Conservation (phyloP, 495 filamentous ascomycete species). For the Immersiella caudata region DNA sequence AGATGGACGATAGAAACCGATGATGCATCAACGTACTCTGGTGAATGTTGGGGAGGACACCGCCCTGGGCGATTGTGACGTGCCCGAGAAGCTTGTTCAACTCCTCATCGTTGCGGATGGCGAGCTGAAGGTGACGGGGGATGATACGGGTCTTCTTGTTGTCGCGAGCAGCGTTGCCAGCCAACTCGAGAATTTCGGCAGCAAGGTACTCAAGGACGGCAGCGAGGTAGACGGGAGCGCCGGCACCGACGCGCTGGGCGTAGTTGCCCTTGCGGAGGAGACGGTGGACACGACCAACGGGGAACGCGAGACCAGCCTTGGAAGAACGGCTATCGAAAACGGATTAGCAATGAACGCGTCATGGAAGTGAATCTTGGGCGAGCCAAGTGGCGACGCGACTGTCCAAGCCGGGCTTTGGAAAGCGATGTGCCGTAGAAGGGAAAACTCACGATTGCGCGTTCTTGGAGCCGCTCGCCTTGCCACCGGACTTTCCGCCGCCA, state of each 20-base stretch:
- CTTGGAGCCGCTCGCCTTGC: constrained; percentile 97
- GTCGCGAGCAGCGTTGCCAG: constrained; percentile 97
- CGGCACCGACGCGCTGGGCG: constrained; percentile 98
- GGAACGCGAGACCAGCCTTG: constrained; percentile 99
- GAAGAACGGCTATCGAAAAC: constrained; percentile 77
- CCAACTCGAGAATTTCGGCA: constrained; percentile 97
- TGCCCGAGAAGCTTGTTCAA: constrained; percentile 99
- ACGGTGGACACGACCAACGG: constrained; percentile 99
- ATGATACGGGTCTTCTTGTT: constrained; percentile 99
- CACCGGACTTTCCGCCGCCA: constrained; percentile 95
- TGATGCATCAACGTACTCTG: constrained; percentile 74
- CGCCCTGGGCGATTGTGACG: constrained; percentile 98
- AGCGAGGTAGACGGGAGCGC: constrained; percentile 97
- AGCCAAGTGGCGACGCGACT: not conserved
- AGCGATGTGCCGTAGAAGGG: constrained; percentile 5
- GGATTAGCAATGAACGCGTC: constrained; percentile 36
- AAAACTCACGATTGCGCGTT: constrained; percentile 89
- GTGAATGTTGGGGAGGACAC: constrained; percentile 98
- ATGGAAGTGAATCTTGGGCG: not conserved
- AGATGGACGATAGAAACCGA: not conserved
- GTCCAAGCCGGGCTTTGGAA: not conserved
- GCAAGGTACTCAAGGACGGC: constrained; percentile 98
- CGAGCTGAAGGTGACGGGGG: constrained; percentile 97
- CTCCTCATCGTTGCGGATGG: constrained; percentile 99
- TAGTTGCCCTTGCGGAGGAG: constrained; percentile 99